Percentiles rank a stretch among this genome's conserved stretches.
Conservation (phyloP, 139 green algal genomes). For the Microglena sp. region DNA sequence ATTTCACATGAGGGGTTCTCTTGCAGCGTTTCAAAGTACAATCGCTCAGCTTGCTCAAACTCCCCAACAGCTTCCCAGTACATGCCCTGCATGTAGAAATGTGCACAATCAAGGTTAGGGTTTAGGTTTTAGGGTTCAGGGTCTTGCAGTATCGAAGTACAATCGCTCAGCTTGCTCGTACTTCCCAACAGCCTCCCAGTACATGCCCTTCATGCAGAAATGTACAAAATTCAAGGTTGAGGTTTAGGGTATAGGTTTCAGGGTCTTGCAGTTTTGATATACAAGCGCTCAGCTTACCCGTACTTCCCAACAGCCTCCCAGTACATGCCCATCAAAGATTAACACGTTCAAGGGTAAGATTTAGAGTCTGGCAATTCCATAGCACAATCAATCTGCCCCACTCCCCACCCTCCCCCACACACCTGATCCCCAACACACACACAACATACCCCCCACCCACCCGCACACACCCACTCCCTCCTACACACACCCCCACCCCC, state of each 20-base stretch:
- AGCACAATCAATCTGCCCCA: too few relatives aligned
- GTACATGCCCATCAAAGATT: constrained; percentile 71
- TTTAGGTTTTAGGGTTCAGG: too few relatives aligned
- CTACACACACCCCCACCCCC: too few relatives aligned
- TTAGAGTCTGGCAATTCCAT: too few relatives aligned
- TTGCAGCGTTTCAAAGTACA: constrained; percentile 52
- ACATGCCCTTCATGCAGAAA: constrained; percentile 52
- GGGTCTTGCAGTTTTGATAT: constrained; percentile 48
- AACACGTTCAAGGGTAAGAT: too few relatives aligned
- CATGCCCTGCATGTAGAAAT: constrained; percentile 48
- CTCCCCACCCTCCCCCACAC: too few relatives aligned
- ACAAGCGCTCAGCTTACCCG: constrained; percentile 39
- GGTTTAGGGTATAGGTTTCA: too few relatives aligned
- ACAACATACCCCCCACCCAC: too few relatives aligned
- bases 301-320: constrained; percentile 41
- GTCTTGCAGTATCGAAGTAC: constrained; percentile 53
- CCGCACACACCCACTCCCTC: too few relatives aligned
- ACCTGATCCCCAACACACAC: too few relatives aligned
- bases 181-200: constrained; percentile 45
- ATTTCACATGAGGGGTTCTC: constrained; percentile 38
- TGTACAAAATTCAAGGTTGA: not conserved
- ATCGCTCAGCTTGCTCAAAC: constrained; percentile 26
- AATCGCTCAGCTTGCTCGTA: constrained; percentile 32
- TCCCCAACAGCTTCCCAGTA: constrained; percentile 50
- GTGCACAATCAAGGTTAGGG: not conserved